A percentile compares a stretch with the other conserved stretches of the same genome.
phyloP scores from a whole-genome alignment of 202 grass and related monocot species.

The Zizania palustris region DNA sequence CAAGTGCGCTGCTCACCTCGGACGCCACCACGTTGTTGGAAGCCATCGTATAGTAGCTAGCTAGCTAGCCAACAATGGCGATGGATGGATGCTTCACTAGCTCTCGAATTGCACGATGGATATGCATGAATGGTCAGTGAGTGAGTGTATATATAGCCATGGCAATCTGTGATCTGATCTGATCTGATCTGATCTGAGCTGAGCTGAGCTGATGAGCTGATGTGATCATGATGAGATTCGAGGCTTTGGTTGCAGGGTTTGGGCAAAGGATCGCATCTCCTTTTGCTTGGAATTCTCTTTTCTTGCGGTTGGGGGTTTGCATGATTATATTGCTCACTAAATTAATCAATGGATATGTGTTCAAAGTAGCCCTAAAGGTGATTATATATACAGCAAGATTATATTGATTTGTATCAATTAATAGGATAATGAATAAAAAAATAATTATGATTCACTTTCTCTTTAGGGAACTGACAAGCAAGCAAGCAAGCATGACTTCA shows the following conservation, averaged over 20 bases:
- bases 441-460: neutral
- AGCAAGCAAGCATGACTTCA: neutral
- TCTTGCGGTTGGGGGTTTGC: neutral
- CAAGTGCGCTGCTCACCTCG: slow-evolving; percentile 49
- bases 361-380: too few relatives aligned
- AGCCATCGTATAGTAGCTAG: neutral
- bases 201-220: too few relatives aligned
- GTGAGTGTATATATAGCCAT: neutral
- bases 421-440: neutral
- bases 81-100: neutral
- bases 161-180: too few relatives aligned
- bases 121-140: neutral
- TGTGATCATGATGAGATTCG: neutral
- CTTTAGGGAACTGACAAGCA: neutral
- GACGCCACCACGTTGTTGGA: slow-evolving; percentile 28
- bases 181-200: too few relatives aligned
- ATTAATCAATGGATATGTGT: too few relatives aligned
- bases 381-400: too few relatives aligned
- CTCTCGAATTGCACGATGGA: neutral
- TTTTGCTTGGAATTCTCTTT: neutral
- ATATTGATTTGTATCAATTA: too few relatives aligned
- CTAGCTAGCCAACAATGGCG: neutral
- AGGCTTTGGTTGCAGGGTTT: neutral
- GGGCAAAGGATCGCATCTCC: slow-evolving; percentile 25
- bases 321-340: too few relatives aligned